phyloP scores from a whole-genome alignment of 1,284 basidiomycete genomes.

The Leucoagaricus sp. region DNA sequence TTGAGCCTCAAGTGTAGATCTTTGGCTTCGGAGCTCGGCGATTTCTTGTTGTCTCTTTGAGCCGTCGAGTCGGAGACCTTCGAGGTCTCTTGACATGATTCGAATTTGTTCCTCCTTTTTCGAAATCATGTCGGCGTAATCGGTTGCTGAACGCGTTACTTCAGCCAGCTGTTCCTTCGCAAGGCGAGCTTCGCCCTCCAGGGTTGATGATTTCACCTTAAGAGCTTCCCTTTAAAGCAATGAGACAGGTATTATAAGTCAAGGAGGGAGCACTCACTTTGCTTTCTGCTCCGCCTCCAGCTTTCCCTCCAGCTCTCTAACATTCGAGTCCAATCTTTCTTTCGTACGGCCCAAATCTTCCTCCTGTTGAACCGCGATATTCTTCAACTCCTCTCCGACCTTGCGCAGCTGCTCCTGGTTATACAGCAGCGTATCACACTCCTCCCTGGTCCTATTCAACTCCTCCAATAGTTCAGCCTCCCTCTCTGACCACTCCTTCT shows the following conservation, averaged over 20 bases:
- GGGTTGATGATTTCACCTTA: constrained; percentile 56
- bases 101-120: constrained; percentile 77
- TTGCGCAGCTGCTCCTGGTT: constrained; percentile 66
- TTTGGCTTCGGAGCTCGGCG: constrained; percentile 64
- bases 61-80: constrained; percentile 53
- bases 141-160: constrained; percentile 72
- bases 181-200: constrained; percentile 71
- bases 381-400: constrained; percentile 73
- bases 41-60: constrained; percentile 59
- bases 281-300: constrained; percentile 67
- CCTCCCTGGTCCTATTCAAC: constrained; percentile 59
- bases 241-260: neutral
- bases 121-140: constrained; percentile 79
- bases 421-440: constrained; percentile 54
- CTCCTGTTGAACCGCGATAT: constrained; percentile 72
- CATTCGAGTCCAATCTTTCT: constrained; percentile 71
- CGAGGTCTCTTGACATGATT: constrained; percentile 60
- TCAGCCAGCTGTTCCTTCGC: constrained; percentile 83
- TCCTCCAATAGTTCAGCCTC: constrained; percentile 62
- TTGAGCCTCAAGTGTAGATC: constrained; percentile 71
- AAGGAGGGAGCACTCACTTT: constrained; percentile 49
- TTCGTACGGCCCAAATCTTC: constrained; percentile 79
- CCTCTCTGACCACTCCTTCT: constrained; percentile 64
- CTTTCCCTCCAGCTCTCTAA: constrained; percentile 76
- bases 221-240: constrained; percentile 54